Evolutionary conservation across 2,329 filamentous ascomycete species (phyloP).

Genomic region (Ascochyta koolunga): DNA sequence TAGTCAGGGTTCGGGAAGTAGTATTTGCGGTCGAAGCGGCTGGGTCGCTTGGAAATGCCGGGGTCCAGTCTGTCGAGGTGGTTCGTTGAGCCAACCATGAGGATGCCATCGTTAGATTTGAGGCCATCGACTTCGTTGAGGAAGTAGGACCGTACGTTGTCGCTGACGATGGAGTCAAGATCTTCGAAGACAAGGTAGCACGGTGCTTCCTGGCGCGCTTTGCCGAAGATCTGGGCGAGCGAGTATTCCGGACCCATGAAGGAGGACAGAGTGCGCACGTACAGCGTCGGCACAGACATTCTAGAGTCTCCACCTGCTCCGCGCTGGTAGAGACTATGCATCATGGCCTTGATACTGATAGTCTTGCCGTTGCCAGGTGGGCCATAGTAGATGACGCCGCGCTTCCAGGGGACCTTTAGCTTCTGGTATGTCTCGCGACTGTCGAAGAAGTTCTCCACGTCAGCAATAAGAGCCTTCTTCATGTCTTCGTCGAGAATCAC

Average conservation of each 20-base stretch:
- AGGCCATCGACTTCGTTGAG: slow-evolving; percentile 76
- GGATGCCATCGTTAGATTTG: slow-evolving; percentile 71
- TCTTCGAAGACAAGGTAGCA: slow-evolving; percentile 77
- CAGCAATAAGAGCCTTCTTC: slow-evolving; percentile 68
- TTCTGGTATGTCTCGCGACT: slow-evolving; percentile 63
- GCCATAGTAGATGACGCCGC: slow-evolving; percentile 71
- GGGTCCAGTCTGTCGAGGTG: slow-evolving; percentile 70
- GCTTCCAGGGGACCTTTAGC: slow-evolving; percentile 73
- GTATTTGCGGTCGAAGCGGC: slow-evolving; percentile 56
- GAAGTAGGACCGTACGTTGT: slow-evolving; percentile 69
- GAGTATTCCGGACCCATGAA: slow-evolving; percentile 61
- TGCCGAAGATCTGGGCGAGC: slow-evolving; percentile 46
- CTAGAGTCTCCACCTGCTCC: slow-evolving; percentile 44
- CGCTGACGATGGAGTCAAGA: slow-evolving; percentile 69
- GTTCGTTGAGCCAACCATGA: slow-evolving; percentile 72
- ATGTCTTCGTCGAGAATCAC: slow-evolving; percentile 70
- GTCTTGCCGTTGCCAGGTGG: slow-evolving; percentile 71
- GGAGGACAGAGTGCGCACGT: slow-evolving; percentile 58
- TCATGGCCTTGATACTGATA: slow-evolving; percentile 72
- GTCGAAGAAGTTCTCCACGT: slow-evolving; percentile 70
- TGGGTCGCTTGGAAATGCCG: slow-evolving; percentile 59
- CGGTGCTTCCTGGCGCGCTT: slow-evolving; percentile 67
- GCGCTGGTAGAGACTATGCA: slow-evolving; percentile 65
- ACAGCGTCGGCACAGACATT: slow-evolving; percentile 59
- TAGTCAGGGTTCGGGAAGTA: slow-evolving; percentile 51